Evolutionary conservation across 2,329 filamentous ascomycete genomes (phyloP), one percentile per base, ranked within the genome.

Genomic region (Apiospora marii): DNA sequence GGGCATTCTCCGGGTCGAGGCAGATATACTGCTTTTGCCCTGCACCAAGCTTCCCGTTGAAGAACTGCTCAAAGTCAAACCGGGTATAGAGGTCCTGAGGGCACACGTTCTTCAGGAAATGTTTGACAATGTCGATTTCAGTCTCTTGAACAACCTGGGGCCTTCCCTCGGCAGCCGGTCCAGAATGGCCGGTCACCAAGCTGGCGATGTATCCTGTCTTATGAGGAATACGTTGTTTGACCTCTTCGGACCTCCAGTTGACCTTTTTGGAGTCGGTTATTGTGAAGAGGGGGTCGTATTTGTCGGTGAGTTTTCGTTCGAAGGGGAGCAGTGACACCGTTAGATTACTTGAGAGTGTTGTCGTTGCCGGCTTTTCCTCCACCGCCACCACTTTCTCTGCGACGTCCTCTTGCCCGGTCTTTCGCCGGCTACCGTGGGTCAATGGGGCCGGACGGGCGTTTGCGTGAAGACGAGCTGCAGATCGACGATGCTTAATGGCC

Each of bases 11-110:
- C 0, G 76, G 75, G 44, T 83, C 82, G 16, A 79, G 71, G 64
- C 76, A 78, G 51, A 83, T 82, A 67, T 76, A 79, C 37, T 80
- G 77, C 70, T 80, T 80, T 3, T 77, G 74, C 30, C 74, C 73
- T 12, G 77, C 78, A 27, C 78, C 76, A 7, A 80, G 43, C 70
- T 81, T 82, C 13, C 72, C 68, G 2, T 79, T 72, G 68, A 83
- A 81, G 67, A 82, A 83, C 0, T 78, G 72, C 3, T 82, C 79
- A 49, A 83, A 82, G 0, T 78, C 80, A 41, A 83, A 81, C 7
- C 79, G 78, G 5, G 74, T 49, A 46, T 81, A 82, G 8, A 83
- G 76, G 0, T 81, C 78, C 0, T 72, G 70, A 0, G 81, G 81
- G 37, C 81, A 83, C 16, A 83, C 80, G 14, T 76, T 80, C 7